Conservation (phyloP, 2,329 filamentous ascomycete species). For the Venturia carpophila region DNA sequence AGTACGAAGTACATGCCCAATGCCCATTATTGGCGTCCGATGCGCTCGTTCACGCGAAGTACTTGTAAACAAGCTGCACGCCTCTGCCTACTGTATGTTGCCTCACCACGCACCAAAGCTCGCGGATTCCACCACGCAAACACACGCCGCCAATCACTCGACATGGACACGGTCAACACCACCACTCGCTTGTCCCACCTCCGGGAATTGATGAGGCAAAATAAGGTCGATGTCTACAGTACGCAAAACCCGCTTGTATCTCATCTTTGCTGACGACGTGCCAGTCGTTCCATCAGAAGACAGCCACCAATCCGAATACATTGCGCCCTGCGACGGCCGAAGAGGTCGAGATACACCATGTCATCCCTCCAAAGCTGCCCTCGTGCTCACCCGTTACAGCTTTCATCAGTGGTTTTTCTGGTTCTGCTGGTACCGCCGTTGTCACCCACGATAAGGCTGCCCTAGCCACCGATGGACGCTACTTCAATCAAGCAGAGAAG, state of each 20-base stretch:
- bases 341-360: constrained; percentile 45
- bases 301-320: constrained; percentile 96
- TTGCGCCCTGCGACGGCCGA: constrained; percentile 87
- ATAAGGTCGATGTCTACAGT: constrained; percentile 90
- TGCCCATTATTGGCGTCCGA: not conserved
- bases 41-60: not conserved
- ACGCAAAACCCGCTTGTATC: constrained; percentile 29
- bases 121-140: not conserved
- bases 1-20: not conserved
- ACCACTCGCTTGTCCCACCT: constrained; percentile 66
- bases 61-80: not conserved
- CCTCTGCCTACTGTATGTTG: not conserved
- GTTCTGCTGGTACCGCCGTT: constrained; percentile 88
- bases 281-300: constrained; percentile 93
- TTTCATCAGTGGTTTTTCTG: constrained; percentile 89
- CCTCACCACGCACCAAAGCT: not conserved
- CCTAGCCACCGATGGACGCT: constrained; percentile 88
- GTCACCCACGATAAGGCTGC: constrained; percentile 80
- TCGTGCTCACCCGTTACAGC: constrained; percentile 37
- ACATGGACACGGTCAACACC: constrained; percentile 76
- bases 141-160: constrained; percentile 27
- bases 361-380: constrained; percentile 20
- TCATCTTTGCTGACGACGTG: constrained; percentile 32
- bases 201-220: constrained; percentile 77
- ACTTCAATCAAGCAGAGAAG: constrained; percentile 92